phyloP scores from a whole-genome alignment of 2,329 filamentous ascomycete species.

The Pezicula radicicola region DNA sequence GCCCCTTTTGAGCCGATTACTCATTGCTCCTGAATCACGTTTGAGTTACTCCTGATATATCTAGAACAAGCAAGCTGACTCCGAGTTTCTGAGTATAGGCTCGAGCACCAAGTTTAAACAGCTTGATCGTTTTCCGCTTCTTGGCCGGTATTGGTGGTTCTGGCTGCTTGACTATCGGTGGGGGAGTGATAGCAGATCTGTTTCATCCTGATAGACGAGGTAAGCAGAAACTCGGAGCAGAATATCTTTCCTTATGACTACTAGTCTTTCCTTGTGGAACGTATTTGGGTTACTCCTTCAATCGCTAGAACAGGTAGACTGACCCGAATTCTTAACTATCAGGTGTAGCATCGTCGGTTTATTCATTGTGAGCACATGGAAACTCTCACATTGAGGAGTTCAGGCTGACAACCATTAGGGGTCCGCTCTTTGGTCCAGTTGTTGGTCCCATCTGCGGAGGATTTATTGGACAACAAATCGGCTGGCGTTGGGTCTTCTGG shows the following conservation, averaged over 20 bases:
- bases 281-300: no score
- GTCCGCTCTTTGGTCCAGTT: background rate
- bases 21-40: no score
- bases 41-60: no score
- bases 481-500: constrained; percentile 39
- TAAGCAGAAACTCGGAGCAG: background rate
- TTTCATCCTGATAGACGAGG: constrained; percentile 27
- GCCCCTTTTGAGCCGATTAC: no score
- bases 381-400: constrained; percentile 22
- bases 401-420: constrained; percentile 25
- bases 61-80: no score
- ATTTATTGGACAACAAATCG: constrained; percentile 42
- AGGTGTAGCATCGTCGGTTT: constrained; percentile 19
- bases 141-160: constrained; percentile 42
- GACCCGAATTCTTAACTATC: no score
- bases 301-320: no score
- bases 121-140: constrained; percentile 43
- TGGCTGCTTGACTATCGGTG: constrained; percentile 37
- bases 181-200: constrained; percentile 39
- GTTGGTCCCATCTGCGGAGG: background rate
- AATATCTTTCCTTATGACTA: no score
- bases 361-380: constrained; percentile 16
- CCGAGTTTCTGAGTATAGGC: no score
- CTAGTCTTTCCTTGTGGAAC: no score
- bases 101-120: constrained; percentile 46